Evolutionary conservation across 2,329 filamentous ascomycete species (phyloP), one percentile per base, ranked within the genome.

Genomic region (Colletotrichum plurivorum): DNA sequence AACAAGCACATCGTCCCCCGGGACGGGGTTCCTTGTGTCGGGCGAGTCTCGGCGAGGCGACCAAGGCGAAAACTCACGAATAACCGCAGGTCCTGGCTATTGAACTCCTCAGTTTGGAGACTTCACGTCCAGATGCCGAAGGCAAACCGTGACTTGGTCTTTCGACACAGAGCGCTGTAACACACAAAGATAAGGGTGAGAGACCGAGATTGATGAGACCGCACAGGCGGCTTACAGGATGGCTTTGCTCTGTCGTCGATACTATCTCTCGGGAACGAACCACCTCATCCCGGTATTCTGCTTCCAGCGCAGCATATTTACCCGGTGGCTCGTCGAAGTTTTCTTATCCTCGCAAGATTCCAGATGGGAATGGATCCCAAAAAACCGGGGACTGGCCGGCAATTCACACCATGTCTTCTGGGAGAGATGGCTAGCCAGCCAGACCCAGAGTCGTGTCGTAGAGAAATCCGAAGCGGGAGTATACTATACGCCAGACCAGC

Each of bases 401-500:
- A 41, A 15, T 52, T 51, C 20, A 12, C 36, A 10, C 56, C 12
- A 25, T 48, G 13, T 48, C 45, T n/a, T 56, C 31, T 48, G 25
- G 66, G 31, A 52, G 55, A 16, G 16, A 15, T 22, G 15, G 31
- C 43, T 16, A 18, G 18, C 27, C 41, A 49, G 48, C 54, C 43
- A 51, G 43, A 66, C 45, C 16, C 9, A 36, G 6, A 15, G 25
- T 13, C 46, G 43, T 63, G 59, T 9, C 53, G 43, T 63, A 52
- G 59, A 63, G 59, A 57, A 67, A 57, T 52, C 64, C 45, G 8
- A 49, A 13, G 20, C 27, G n/a, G 25, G 43, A 25, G 22, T 43
- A 54, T 36, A 48, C 51, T 22, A 49, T 13, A 22, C 51, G 18
- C 18, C 46, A 12, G 36, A 59, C 18, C 48, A 45, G 36, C 49